These are phyloP conservation scores for Paramyrothecium roridum DNA, from an alignment of 2,329 filamentous ascomycete species.

Conservation along the genomic window DNA sequence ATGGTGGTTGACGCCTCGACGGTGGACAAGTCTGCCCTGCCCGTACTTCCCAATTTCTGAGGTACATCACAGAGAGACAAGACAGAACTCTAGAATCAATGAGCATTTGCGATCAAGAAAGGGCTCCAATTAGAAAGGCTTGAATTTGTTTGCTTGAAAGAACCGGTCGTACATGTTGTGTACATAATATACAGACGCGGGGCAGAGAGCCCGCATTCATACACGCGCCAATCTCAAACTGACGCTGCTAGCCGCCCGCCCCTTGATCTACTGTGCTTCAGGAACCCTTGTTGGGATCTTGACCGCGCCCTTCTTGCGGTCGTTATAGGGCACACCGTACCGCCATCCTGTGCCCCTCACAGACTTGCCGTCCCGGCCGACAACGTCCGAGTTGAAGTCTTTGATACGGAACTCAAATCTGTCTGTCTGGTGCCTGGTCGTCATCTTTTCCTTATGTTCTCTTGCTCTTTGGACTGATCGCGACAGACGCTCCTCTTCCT, in stretches of 20 bases:
- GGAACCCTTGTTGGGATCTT: conserved; percentile 66
- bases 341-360: conserved; percentile 54
- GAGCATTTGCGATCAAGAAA: neutral
- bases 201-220: conserved; percentile 19
- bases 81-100: neutral
- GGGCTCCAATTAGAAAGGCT: neutral
- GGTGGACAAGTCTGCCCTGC: neutral
- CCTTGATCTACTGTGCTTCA: neutral
- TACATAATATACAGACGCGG: conserved; percentile 15
- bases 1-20: conserved; percentile 31
- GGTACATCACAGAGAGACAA: neutral
- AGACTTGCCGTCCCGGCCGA: conserved; percentile 51
- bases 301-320: conserved; percentile 60
- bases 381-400: conserved; percentile 54
- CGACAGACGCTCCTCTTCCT: conserved; percentile 37
- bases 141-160: neutral
- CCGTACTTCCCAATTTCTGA: neutral
- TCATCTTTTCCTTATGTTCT: conserved; percentile 34
- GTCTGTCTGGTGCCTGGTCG: conserved; percentile 42
- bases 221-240: conserved; percentile 7
- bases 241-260: neutral
- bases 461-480: conserved; percentile 24
- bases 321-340: conserved; percentile 61
- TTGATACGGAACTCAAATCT: conserved; percentile 64
- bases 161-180: neutral